Evolutionary conservation across 495 filamentous ascomycete genomes (phyloP).

Genomic region (Xylaria sp.): DNA sequence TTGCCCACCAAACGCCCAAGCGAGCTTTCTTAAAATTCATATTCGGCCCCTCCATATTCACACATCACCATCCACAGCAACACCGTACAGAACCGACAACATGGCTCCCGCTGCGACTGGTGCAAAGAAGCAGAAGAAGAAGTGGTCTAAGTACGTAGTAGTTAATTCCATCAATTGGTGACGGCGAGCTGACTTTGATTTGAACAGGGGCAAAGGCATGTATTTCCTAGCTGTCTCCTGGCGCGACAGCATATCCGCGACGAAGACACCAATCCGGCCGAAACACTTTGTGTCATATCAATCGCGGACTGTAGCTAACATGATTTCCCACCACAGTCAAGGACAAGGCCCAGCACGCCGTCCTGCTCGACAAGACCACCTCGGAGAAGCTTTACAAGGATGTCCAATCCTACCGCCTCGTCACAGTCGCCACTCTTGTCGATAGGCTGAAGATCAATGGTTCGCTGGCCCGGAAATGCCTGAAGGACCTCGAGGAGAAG

Average conservation of each 20-base stretch:
- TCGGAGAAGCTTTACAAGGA: slow-evolving; percentile 96
- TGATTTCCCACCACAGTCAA: slow-evolving; percentile 72
- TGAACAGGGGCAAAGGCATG: slow-evolving; percentile 43
- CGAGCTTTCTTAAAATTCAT: slow-evolving; percentile 43
- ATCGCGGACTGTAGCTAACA: slow-evolving; percentile 32
- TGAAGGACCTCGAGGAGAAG: slow-evolving; percentile 96
- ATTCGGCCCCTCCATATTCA: slow-evolving; percentile 48
- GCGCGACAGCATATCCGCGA: slow-evolving; percentile 4
- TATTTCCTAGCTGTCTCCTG: slow-evolving; percentile 22
- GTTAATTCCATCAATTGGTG: background rate
- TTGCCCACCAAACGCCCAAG: slow-evolving; percentile 33
- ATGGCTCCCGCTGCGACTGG: slow-evolving; percentile 83
- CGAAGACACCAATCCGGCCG: slow-evolving; percentile 23
- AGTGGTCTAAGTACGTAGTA: slow-evolving; percentile 89
- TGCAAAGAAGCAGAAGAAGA: slow-evolving; percentile 99
- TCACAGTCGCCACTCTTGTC: slow-evolving; percentile 98
- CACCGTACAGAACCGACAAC: slow-evolving; percentile 52
- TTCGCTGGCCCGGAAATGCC: slow-evolving; percentile 85
- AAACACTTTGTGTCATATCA: background rate
- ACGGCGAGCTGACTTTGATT: slow-evolving; percentile 35
- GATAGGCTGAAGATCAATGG: slow-evolving; percentile 99
- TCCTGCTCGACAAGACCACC: slow-evolving; percentile 78
- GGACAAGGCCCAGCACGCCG: slow-evolving; percentile 99
- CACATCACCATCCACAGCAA: slow-evolving; percentile 49
- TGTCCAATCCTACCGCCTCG: slow-evolving; percentile 99